phyloP scores from a whole-genome alignment of 2,329 filamentous ascomycete genomes.

The Nemania serpens region DNA sequence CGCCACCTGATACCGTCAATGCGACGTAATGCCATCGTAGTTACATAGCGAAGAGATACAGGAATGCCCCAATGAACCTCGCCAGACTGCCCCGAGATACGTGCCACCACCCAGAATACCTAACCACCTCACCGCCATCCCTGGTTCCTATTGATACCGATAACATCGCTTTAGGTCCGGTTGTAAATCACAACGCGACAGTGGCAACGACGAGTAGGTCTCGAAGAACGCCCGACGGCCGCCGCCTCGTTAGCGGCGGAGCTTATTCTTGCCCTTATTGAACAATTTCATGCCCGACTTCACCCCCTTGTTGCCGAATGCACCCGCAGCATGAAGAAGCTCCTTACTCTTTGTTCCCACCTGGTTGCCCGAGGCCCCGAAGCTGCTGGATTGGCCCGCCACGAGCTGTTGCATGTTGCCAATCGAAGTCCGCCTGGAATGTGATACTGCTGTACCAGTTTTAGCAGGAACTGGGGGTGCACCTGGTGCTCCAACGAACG shows the following conservation, averaged over 20 bases:
- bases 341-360: slow-evolving; percentile 88
- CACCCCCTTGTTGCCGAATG: slow-evolving; percentile 88
- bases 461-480: slow-evolving; percentile 53
- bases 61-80: slow-evolving; percentile 1
- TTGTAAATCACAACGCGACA: slow-evolving; percentile 34
- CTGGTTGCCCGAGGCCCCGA: slow-evolving; percentile 62
- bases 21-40: neutral
- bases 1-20: neutral
- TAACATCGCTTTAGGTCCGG: slow-evolving; percentile 5
- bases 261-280: slow-evolving; percentile 86
- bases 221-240: slow-evolving; percentile 71
- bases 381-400: slow-evolving; percentile 48
- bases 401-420: slow-evolving; percentile 42
- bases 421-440: slow-evolving; percentile 35
- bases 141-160: slow-evolving; percentile 1
- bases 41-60: slow-evolving; percentile 4
- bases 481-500: slow-evolving; percentile 8
- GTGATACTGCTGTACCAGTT: slow-evolving; percentile 39
- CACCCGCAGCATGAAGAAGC: slow-evolving; percentile 81
- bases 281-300: slow-evolving; percentile 90
- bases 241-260: slow-evolving; percentile 55
- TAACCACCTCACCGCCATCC: slow-evolving; percentile 21
- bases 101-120: slow-evolving; percentile 11
- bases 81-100: slow-evolving; percentile 6
- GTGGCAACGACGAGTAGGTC: slow-evolving; percentile 43